These are phyloP conservation scores for Amylostereum areolatum DNA, from an alignment of 1,284 basidiomycete genomes.

Conservation along the genomic window DNA sequence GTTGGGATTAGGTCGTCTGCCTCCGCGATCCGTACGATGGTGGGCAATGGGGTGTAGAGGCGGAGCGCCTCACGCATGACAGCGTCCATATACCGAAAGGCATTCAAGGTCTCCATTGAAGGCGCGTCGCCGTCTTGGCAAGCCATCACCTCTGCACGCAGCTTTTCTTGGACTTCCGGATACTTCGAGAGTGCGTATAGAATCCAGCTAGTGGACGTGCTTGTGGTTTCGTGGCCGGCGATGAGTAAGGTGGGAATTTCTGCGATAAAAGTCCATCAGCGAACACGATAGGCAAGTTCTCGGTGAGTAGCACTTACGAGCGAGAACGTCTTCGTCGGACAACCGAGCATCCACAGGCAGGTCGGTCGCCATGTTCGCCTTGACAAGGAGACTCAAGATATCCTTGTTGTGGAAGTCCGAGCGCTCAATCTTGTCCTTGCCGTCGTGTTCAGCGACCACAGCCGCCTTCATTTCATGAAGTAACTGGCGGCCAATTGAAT, in stretches of 20 bases:
- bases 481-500: neutral
- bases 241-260: constrained; percentile 56
- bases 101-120: constrained; percentile 52
- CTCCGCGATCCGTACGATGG: constrained; percentile 41
- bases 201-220: constrained; percentile 44
- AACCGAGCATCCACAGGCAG: constrained; percentile 51
- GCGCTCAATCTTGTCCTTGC: neutral
- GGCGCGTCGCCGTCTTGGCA: constrained; percentile 23
- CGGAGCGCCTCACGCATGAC: constrained; percentile 69
- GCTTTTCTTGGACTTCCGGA: constrained; percentile 52
- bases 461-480: neutral
- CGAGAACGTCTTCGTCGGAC: constrained; percentile 66
- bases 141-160: constrained; percentile 60
- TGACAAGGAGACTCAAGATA: constrained; percentile 48
- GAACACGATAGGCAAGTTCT: neutral
- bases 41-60: constrained; percentile 54
- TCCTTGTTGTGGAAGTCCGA: constrained; percentile 26
- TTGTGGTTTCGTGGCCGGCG: constrained; percentile 36
- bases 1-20: constrained; percentile 57
- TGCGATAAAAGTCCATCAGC: constrained; percentile 14
- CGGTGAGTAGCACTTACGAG: constrained; percentile 44
- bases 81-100: constrained; percentile 55
- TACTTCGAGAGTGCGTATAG: constrained; percentile 56
- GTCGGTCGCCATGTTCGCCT: constrained; percentile 58
- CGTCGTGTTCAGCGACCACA: neutral